These are phyloP conservation scores for Aspergillus baeticus DNA, from an alignment of 495 filamentous ascomycete genomes.

Conservation along the genomic window DNA sequence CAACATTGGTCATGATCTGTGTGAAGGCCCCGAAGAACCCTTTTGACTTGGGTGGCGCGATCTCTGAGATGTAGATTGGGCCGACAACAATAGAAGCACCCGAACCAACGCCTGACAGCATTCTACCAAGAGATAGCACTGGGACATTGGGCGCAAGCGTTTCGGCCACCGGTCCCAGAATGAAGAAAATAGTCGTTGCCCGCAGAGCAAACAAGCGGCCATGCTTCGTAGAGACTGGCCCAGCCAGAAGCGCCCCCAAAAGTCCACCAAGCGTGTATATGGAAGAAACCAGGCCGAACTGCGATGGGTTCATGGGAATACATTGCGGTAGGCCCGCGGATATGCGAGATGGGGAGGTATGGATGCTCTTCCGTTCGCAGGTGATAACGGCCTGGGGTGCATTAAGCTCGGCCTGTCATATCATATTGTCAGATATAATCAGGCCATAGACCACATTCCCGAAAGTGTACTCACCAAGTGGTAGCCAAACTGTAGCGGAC, in stretches of 20 bases:
- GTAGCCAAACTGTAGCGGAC: slow-evolving; percentile 90
- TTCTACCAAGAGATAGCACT: slow-evolving; percentile 67
- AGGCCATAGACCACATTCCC: background rate
- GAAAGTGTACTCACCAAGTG: slow-evolving; percentile 64
- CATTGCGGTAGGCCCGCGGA: slow-evolving; percentile 62
- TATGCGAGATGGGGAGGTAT: slow-evolving; percentile 29
- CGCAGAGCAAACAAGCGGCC: slow-evolving; percentile 74
- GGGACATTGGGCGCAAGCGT: slow-evolving; percentile 65
- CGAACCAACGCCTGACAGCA: slow-evolving; percentile 79
- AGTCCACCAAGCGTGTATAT: slow-evolving; percentile 92
- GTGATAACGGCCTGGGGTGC: slow-evolving; percentile 88
- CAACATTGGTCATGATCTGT: slow-evolving; percentile 91
- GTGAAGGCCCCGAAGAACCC: slow-evolving; percentile 91
- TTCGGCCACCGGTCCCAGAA: slow-evolving; percentile 73
- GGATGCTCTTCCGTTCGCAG: slow-evolving; percentile 64
- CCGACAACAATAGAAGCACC: slow-evolving; percentile 90
- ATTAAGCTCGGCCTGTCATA: slow-evolving; percentile 81
- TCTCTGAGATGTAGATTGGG: slow-evolving; percentile 91
- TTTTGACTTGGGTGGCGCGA: slow-evolving; percentile 72
- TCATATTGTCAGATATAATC: slow-evolving; percentile 12
- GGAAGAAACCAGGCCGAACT: slow-evolving; percentile 80
- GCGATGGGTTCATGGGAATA: slow-evolving; percentile 73
- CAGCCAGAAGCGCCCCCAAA: slow-evolving; percentile 74
- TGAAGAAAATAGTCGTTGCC: slow-evolving; percentile 70
- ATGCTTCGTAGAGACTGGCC: slow-evolving; percentile 66